Evolutionary conservation across 2,329 filamentous ascomycete species (phyloP).

Genomic region (Alternaria panax): DNA sequence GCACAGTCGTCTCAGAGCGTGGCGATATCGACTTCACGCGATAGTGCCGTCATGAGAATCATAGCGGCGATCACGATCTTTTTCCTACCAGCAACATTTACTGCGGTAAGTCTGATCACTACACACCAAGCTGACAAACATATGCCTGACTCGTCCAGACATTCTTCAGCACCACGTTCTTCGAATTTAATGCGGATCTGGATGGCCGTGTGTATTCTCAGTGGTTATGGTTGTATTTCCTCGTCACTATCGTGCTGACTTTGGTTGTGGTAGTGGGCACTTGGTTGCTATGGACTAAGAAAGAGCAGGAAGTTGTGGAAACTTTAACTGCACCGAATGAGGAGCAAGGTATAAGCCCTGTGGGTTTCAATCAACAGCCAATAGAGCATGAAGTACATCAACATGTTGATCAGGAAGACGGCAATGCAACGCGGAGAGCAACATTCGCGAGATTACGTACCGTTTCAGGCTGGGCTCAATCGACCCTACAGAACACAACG

Average conservation of each 20-base stretch:
- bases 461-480: background rate
- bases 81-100: conserved; percentile 33
- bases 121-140: background rate
- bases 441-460: background rate
- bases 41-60: conserved; percentile 30
- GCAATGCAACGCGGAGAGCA: background rate
- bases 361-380: too few species aligned
- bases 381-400: background rate
- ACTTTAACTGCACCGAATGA: background rate
- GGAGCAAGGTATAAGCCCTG: background rate
- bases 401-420: background rate
- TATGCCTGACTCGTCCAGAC: background rate
- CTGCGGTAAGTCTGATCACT: background rate
- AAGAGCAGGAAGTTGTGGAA: conserved; percentile 20
- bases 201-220: background rate
- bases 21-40: conserved; percentile 21
- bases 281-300: conserved; percentile 23
- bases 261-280: conserved; percentile 15
- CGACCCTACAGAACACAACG: background rate
- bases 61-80: conserved; percentile 35
- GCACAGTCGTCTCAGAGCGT: conserved; percentile 25
- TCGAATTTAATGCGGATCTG: background rate
- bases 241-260: conserved; percentile 10
- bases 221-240: background rate
- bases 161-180: background rate